Evolutionary conservation across 2,329 filamentous ascomycete genomes (phyloP), one percentile per base, ranked within the genome.

Genomic region (Arthrobotrys entomopaga): DNA sequence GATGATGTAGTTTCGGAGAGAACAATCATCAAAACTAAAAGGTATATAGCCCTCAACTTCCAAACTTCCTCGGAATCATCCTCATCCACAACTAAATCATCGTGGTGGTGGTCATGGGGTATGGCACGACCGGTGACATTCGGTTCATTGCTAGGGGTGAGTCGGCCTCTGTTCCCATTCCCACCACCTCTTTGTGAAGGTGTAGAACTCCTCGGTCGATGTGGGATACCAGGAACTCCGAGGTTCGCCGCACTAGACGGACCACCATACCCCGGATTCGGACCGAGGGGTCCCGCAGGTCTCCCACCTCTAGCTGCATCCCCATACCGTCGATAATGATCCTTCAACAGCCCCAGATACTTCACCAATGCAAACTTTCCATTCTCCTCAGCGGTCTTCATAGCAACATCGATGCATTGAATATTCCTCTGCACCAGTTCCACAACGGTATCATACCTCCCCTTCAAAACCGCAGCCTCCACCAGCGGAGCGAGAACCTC

Each of bases 1-100:
- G 65, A 24, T 3, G 65, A 69, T 26, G 65, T 61, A 7, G 63
- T 67, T 38, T 74, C 70, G 10, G 70, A 74, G 1, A 74, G 58
- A 2, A 49, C 53, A 16, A 67, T 74, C 70, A 74, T 74, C 43
- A 74, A 40, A 42, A 74, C 53, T 7, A 74, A 16, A 13, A 74
- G 70, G n/a, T 64, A 74, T 38, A 74, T 74, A n/a, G 70, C 70
- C 38, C 70, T 11, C 13, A 74, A 16, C 13, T 74, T 74, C 63
- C 63, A 74, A 19, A 57, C 49, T 29, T 58, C 63, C 13, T 74
- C 70, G 3, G 46, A 63, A 26, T 74, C 70, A 38, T 74, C 63
- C 16, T 34, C 43, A 19, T 59, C 43, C 4, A 74, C 63, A 1
- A 16, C 7, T 1, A 67, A 46, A 38, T 54, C 57, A 38, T 64